Conservation (phyloP, 1,139 yeast species). For the Martiniozyma asiatica region DNA sequence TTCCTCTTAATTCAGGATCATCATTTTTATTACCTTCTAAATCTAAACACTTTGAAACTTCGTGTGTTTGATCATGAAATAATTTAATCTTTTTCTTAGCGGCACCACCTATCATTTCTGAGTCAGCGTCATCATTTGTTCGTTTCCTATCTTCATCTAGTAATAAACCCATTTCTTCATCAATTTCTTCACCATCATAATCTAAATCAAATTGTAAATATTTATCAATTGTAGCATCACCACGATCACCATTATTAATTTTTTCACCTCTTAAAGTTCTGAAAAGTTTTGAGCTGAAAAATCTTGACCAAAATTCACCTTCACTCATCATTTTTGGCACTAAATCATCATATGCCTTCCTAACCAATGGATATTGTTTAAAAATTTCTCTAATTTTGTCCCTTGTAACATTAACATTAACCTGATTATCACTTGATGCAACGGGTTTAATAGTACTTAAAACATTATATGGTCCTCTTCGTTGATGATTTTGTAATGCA, state of each 20-base stretch:
- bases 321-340: constrained; percentile 86
- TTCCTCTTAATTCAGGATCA: constrained; percentile 66
- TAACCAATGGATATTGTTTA: constrained; percentile 87
- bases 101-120: constrained; percentile 4
- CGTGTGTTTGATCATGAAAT: constrained; percentile 24
- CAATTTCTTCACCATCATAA: constrained; percentile 33
- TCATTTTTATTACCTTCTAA: constrained; percentile 72
- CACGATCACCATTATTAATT: constrained; percentile 61
- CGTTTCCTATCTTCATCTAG: constrained; percentile 12
- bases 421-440: constrained; percentile 81
- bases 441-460: constrained; percentile 87
- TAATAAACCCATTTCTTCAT: constrained; percentile 17
- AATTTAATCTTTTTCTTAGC: constrained; percentile 18
- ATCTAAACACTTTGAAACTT: constrained; percentile 54
- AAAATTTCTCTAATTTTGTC: constrained; percentile 86
- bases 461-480: constrained; percentile 88
- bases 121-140: background rate
- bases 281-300: constrained; percentile 80
- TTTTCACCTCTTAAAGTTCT: constrained; percentile 85
- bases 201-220: constrained; percentile 53
- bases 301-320: constrained; percentile 95
- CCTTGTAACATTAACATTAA: constrained; percentile 81
- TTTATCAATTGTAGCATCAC: constrained; percentile 76
- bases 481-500: constrained; percentile 76
- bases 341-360: constrained; percentile 76